Percentiles rank a stretch among this genome's conserved stretches.
phyloP scores from a whole-genome alignment of 768 basidiomycete genomes.

The Rhodotorula diobovata region DNA sequence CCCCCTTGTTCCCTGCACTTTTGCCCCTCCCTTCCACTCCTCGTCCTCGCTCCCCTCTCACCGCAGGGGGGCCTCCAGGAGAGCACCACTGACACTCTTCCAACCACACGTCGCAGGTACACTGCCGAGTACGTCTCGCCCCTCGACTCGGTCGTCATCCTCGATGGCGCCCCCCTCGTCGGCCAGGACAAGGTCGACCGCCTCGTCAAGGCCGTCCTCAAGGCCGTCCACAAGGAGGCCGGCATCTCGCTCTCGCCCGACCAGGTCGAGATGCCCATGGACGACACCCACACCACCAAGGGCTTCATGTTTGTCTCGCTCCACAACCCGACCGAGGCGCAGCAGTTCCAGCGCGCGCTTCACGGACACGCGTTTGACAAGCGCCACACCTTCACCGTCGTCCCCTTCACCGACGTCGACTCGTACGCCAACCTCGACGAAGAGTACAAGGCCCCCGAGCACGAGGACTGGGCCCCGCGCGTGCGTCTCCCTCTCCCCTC shows the following conservation, averaged over 20 bases:
- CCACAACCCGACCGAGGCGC: conserved; percentile 19
- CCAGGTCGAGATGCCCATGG: conserved; percentile 83
- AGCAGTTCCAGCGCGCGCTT: conserved; percentile 30
- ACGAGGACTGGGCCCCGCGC: conserved; percentile 68
- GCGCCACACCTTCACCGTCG: conserved; percentile 36
- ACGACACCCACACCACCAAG: conserved; percentile 76
- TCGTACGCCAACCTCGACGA: conserved; percentile 68
- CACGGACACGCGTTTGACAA: conserved; percentile 40
- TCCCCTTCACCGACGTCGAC: conserved; percentile 63
- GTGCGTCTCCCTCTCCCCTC: conserved; percentile 50
- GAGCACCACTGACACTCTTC: conserved; percentile 17
- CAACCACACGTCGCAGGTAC: conserved; percentile 60
- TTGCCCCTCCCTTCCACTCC: neutral
- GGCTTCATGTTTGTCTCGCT: conserved; percentile 51
- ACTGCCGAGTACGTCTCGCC: conserved; percentile 75
- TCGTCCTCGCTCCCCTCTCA: neutral
- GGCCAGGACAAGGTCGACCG: conserved; percentile 77
- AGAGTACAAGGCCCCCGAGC: conserved; percentile 67
- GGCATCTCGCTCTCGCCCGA: conserved; percentile 71
- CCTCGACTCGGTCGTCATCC: conserved; percentile 83
- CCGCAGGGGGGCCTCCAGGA: neutral
- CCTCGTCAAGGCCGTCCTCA: conserved; percentile 71
- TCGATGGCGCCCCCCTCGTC: conserved; percentile 79
- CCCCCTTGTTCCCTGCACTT: neutral
- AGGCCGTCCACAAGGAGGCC: conserved; percentile 70